A percentile compares a stretch with the other conserved stretches of the same genome.
Evolutionary conservation across 805 yeast genomes (phyloP).

Genomic region (Wickerhamomyces alni): DNA sequence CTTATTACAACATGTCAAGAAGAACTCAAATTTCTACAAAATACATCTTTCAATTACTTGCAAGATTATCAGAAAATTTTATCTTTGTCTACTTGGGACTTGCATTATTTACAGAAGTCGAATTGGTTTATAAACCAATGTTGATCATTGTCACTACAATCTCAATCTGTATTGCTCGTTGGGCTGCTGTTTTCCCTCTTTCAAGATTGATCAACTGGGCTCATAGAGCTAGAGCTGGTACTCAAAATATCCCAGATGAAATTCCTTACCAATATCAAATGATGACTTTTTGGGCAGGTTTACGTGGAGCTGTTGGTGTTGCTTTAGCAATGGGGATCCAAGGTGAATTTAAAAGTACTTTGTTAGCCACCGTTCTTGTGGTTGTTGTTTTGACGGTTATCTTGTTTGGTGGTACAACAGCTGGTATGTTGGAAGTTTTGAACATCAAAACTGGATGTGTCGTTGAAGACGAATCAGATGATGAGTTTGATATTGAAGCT

Average conservation of each 20-base stretch:
- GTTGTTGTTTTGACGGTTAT: slow-evolving; percentile 96
- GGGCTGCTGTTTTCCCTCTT: slow-evolving; percentile 96
- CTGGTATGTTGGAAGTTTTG: slow-evolving; percentile 93
- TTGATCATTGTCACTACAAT: slow-evolving; percentile 84
- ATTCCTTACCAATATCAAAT: slow-evolving; percentile 93
- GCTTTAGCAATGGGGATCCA: slow-evolving; percentile 97
- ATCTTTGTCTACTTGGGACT: slow-evolving; percentile 93
- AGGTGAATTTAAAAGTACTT: slow-evolving; percentile 85
- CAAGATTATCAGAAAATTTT: slow-evolving; percentile 93
- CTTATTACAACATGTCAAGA: slow-evolving; percentile 95
- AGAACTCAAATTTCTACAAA: slow-evolving; percentile 95
- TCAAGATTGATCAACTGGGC: slow-evolving; percentile 81
- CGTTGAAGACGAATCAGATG: slow-evolving; percentile 80
- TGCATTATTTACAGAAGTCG: slow-evolving; percentile 93
- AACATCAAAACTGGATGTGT: slow-evolving; percentile 90
- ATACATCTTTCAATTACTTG: slow-evolving; percentile 88
- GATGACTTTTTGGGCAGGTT: slow-evolving; percentile 99
- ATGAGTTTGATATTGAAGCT: slow-evolving; percentile 91
- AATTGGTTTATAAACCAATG: slow-evolving; percentile 88
- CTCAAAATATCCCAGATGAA: slow-evolving; percentile 63
- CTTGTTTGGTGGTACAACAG: slow-evolving; percentile 96
- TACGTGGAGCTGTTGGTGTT: slow-evolving; percentile 98
- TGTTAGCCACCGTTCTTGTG: slow-evolving; percentile 91
- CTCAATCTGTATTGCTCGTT: slow-evolving; percentile 90
- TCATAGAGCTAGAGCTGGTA: slow-evolving; percentile 51